Conservation (phyloP, 306 rosid species). For the Begonia fuchsioides region DNA sequence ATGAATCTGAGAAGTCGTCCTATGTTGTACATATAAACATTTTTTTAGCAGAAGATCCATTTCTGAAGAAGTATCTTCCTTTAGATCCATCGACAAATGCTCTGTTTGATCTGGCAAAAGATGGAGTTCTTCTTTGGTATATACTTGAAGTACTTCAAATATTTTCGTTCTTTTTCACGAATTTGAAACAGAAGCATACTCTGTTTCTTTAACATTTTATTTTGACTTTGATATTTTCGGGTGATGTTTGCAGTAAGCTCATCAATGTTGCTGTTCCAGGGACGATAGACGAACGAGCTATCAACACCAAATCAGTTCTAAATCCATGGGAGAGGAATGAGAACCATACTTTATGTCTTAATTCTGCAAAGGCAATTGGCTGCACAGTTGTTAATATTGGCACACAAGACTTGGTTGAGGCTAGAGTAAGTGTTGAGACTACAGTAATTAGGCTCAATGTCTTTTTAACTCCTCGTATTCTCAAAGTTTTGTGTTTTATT, state of each 20-base stretch:
- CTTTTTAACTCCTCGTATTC: not conserved
- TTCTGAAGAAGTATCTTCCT: conserved; percentile 74
- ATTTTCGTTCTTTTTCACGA: no score
- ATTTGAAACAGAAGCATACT: no score
- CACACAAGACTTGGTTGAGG: conserved; percentile 86
- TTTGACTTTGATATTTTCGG: conserved; percentile 11
- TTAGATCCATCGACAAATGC: conserved; percentile 61
- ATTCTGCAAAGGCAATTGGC: conserved; percentile 97
- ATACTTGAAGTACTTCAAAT: not conserved
- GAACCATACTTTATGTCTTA: conserved; percentile 91
- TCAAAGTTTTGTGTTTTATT: conserved; percentile 8
- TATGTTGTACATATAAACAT: conserved; percentile 82
- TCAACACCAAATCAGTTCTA: conserved; percentile 71
- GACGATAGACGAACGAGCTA: conserved; percentile 98
- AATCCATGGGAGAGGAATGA: conserved; percentile 99
- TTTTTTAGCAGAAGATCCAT: conserved; percentile 71
- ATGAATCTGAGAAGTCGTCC: conserved; percentile 87
- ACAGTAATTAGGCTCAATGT: conserved; percentile 6
- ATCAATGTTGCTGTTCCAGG: conserved; percentile 97
- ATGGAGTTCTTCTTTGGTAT: conserved; percentile 95
- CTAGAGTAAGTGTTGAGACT: conserved; percentile 51
- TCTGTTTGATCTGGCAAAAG: conserved; percentile 85
- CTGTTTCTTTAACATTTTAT: no score
- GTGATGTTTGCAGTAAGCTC: conserved; percentile 62
- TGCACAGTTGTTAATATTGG: conserved; percentile 99